Evolutionary conservation across 768 basidiomycete genomes (phyloP), one percentile per base, ranked within the genome.

Genomic region (Pholiota molesta): DNA sequence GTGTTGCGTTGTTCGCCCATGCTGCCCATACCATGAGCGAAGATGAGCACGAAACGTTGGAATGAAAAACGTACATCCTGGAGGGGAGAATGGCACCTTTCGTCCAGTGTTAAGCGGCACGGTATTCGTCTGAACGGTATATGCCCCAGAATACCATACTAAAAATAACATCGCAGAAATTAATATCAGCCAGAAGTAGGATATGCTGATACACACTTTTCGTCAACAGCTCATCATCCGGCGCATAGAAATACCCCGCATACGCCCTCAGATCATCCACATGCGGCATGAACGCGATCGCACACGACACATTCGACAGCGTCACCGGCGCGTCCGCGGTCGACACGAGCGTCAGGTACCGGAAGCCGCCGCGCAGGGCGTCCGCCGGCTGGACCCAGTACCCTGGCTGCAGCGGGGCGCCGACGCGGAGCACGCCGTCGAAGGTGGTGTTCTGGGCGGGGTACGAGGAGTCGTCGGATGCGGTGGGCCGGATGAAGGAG

Each of bases 81-180:
- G 75, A 14, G 79, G 69, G 0, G 79, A 75, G 60, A 82, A 78
- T 0, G 83, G 84, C 0, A 83, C 78, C 59, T 78, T 71, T 19
- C 85, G 72, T 0, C 84, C 86, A 0, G 82, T 85, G 62, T 85
- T 65, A 9, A 85, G 57, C 0, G 84, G 72, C 0, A 85, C 81
- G 0, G 81, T 85, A 61, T 84, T 83, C 2, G 84, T 85, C 64
- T 86, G 85, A 2, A 86, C 83, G 0, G 86, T 87, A 65, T 87
- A 87, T 3, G 84, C 85, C 5, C 85, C 86, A 0, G 84, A 78
- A 67, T 85, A 86, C 85, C 86, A 86, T 3, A 85, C 80, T 82
- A 47, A 33, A n/a, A 60, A 29, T 31, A 5, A 55, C 23, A 57
- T 23, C 47, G 57, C 40, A 29, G 33, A 29, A 9, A 49, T 49